These are phyloP conservation scores for Leishmania turanica DNA, from an alignment of 208 protist species.

Conservation along the genomic window DNA sequence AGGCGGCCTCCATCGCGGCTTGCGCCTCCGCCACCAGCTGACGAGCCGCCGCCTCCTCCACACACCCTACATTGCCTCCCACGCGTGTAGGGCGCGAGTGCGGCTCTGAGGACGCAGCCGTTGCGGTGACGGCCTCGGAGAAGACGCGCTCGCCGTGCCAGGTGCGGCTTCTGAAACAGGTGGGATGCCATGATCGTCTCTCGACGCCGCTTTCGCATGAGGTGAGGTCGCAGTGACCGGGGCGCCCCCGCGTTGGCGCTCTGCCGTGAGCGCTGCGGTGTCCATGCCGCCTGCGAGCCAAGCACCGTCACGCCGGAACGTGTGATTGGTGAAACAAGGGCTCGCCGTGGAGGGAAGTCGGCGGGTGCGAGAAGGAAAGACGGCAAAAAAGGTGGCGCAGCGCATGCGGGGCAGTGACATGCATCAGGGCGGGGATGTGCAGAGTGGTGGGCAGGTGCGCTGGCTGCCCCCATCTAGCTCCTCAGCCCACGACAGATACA, in stretches of 20 bases:
- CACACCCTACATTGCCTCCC: slow-evolving; percentile 11
- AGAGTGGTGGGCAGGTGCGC: neutral
- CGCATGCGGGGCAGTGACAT: neutral
- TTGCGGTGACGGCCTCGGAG: neutral
- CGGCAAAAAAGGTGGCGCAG: neutral
- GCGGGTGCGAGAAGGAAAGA: neutral
- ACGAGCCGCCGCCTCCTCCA: slow-evolving; percentile 9
- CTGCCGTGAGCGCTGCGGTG: neutral
- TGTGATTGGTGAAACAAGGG: neutral
- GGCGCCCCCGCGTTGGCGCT: neutral
- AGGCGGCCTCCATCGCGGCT: slow-evolving; percentile 1
- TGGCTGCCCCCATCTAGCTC: neutral
- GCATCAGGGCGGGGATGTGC: too few relatives aligned
- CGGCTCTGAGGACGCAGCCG: slow-evolving; percentile 4
- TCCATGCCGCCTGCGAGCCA: neutral
- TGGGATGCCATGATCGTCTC: neutral
- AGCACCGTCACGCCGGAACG: neutral
- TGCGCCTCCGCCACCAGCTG: slow-evolving; percentile 5
- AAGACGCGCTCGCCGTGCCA: neutral
- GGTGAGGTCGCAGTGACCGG: neutral
- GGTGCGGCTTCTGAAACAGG: neutral
- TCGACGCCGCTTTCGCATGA: neutral
- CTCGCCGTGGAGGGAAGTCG: neutral
- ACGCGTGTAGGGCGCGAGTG: slow-evolving; percentile 8
- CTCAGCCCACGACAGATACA: neutral